Conservation (phyloP, 768 basidiomycete genomes). For the Suillus luteus region DNA sequence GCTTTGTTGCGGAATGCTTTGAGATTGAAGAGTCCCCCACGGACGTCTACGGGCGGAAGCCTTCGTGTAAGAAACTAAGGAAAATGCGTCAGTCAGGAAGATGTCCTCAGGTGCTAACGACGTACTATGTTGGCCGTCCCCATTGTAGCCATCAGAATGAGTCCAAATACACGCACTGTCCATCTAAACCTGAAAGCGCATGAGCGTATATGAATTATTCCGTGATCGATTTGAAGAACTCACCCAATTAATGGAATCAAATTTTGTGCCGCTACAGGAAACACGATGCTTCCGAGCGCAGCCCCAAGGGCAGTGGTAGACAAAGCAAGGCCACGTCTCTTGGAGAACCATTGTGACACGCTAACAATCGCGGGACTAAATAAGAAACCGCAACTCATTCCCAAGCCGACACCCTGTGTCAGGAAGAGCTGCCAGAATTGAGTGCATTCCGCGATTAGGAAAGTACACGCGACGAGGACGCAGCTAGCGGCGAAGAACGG, state of each 20-base stretch:
- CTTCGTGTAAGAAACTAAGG: constrained; percentile 41
- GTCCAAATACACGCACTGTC: constrained; percentile 73
- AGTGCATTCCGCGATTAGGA: constrained; percentile 69
- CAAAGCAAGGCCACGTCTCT: constrained; percentile 54
- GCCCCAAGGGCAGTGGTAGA: constrained; percentile 66
- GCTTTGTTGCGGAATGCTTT: constrained; percentile 46
- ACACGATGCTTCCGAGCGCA: constrained; percentile 66
- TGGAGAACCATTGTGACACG: constrained; percentile 73
- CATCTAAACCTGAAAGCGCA: constrained; percentile 58
- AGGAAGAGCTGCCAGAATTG: constrained; percentile 79
- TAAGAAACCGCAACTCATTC: constrained; percentile 61
- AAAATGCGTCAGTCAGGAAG: not conserved
- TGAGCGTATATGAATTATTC: not conserved
- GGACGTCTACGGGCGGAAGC: constrained; percentile 52
- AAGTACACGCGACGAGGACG: constrained; percentile 54
- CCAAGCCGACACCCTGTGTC: constrained; percentile 69
- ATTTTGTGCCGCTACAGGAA: constrained; percentile 62
- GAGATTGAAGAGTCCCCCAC: constrained; percentile 61
- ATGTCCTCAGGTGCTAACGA: constrained; percentile 18
- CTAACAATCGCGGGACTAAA: constrained; percentile 63
- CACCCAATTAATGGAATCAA: constrained; percentile 59
- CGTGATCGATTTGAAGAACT: constrained; percentile 39
- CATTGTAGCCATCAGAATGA: constrained; percentile 56
- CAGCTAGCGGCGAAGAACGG: constrained; percentile 51
- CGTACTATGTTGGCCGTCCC: constrained; percentile 55